Evolutionary conservation across 352 stramenopile species (phyloP), one percentile per base, ranked within the genome.

Genomic region (Phytophthora ohioensis): DNA sequence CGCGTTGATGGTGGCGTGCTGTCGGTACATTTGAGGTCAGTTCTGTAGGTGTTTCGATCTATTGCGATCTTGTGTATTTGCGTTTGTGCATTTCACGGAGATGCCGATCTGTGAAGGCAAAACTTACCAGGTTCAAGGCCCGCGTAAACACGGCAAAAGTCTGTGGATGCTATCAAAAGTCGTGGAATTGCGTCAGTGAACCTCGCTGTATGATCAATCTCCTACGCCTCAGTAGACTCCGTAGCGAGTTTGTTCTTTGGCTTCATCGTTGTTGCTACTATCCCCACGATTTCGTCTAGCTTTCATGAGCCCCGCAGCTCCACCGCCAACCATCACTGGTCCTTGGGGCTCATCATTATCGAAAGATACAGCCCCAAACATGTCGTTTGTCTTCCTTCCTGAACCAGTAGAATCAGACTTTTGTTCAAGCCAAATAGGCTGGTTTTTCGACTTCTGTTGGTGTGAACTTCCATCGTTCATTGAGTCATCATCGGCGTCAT

Each of bases 241-340:
- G 49, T 76, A 67, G 8, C 57, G 67, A 11, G 41, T 48, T 43
- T 41, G 53, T n/a, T 73, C 57, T 11, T 66, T 59, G 0, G 31
- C 12, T 0, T 85, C 71, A 13, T 80, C 73, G 7, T 73, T 75
- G 52, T 87, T 87, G 53, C 85, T 88, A 57, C 65, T 81, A 48
- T 63, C 79, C 43, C 62, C 82, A 15, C 78, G 75, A 27, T 90
- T 90, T 36, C 84, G 82, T 4, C 84, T 71, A 45, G 88, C 82
- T 71, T 94, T 94, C 68, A 92, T 75, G 3, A 94, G 69, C 3
- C 87, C 85, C 8, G 79, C 81, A 0, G 82, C 81, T 5, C 86
- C 86, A n/a, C 81, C 83, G 8, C 77, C 82, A 5, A 87, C 77
- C 27, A 79, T 62, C 5, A 70, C 56, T 6, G 64, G 52, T 3